phyloP scores from a whole-genome alignment of 2,329 filamentous ascomycete genomes.

The Botryotinia convoluta region DNA sequence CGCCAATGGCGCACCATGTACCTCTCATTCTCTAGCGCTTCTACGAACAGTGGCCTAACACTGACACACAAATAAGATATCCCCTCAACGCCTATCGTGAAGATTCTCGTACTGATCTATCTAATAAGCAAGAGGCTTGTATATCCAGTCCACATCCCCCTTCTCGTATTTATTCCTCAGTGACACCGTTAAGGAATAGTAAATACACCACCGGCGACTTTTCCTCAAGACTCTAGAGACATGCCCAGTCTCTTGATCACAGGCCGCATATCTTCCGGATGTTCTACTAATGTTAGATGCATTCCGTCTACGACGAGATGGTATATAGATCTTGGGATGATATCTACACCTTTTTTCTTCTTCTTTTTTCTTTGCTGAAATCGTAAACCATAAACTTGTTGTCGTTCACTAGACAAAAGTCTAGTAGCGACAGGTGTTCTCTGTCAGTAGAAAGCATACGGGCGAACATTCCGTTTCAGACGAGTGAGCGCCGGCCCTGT shows the following conservation, averaged over 20 bases:
- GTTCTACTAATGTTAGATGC: neutral
- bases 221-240: neutral
- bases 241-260: neutral
- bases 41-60: neutral
- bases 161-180: neutral
- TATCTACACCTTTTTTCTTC: neutral
- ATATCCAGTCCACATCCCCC: neutral
- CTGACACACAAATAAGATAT: neutral
- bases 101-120: neutral
- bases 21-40: neutral
- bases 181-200: neutral
- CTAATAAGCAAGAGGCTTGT: neutral
- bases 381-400: neutral
- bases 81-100: neutral
- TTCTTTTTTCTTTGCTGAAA: neutral
- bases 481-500: neutral
- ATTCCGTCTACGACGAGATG: neutral
- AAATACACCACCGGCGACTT: neutral
- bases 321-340: neutral
- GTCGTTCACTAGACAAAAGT: neutral
- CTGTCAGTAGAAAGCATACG: neutral
- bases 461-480: neutral
- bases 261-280: neutral
- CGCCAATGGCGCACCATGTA: neutral
- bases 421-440: neutral